These are phyloP conservation scores for Zea mays DNA, from an alignment of 176 grass and related monocot genomes.

Conservation along the genomic window Zm-B73-REFERENCE-NAM-5.0 NC_050096.1:33415001-33415500, in stretches of 20 bases:
- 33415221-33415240: constrained; percentile 61
- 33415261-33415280: constrained; percentile 64
- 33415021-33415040: constrained; percentile 81
- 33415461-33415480: constrained; percentile 62
- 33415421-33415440: constrained; percentile 46
- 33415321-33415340: constrained; percentile 63
- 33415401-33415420: constrained; percentile 67
- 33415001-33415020: constrained; percentile 83
- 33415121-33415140: constrained; percentile 78
- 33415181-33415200: constrained; percentile 75
- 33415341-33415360: constrained; percentile 55
- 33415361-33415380: constrained; percentile 68
- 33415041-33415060: constrained; percentile 53
- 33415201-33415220: constrained; percentile 81
- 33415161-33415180: constrained; percentile 78
- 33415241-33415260: constrained; percentile 55
- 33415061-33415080: constrained; percentile 69
- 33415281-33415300: constrained; percentile 74
- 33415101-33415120: constrained; percentile 80
- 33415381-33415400: constrained; percentile 67
- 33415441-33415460: constrained; percentile 75
- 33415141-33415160: constrained; percentile 68
- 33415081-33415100: constrained; percentile 80
- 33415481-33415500: constrained; percentile 62
- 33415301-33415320: constrained; percentile 60